A percentile compares a stretch with the other conserved stretches of the same genome.
These are phyloP conservation scores for Fraxinus sp. DNA, from an alignment of 305 asterid genomes.

Conservation along the genomic window DNA sequence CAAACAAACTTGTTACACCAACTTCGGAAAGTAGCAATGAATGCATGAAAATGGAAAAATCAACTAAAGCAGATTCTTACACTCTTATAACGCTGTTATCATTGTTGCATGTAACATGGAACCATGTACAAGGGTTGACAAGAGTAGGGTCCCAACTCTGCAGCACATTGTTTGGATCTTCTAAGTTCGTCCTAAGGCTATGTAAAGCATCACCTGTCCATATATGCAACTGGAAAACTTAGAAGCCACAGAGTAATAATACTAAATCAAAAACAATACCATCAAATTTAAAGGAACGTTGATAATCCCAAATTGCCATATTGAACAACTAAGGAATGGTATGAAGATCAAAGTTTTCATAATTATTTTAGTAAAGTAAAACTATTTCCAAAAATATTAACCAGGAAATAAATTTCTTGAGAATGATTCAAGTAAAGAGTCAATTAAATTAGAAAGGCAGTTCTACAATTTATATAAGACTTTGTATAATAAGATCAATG, in stretches of 20 bases:
- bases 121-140: conserved; percentile 99
- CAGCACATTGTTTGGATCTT: conserved; percentile 87
- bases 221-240: conserved; percentile 15
- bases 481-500: background rate
- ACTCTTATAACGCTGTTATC: conserved; percentile 97
- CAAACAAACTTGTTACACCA: conserved; percentile 10
- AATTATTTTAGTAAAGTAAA: conserved; percentile 3
- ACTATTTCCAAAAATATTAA: background rate
- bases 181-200: conserved; percentile 66
- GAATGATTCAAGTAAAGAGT: background rate
- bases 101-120: conserved; percentile 96
- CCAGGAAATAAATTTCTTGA: background rate
- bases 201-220: conserved; percentile 90
- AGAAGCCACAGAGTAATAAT: conserved; percentile 15
- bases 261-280: background rate
- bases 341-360: background rate
- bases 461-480: background rate
- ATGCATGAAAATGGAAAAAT: conserved; percentile 2
- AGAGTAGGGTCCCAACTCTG: conserved; percentile 99
- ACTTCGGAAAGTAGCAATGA: conserved; percentile 3
- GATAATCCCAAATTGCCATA: conserved; percentile 1
- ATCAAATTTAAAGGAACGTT: background rate
- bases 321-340: background rate
- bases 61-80: conserved; percentile 45
- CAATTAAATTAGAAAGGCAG: background rate